phyloP scores from a whole-genome alignment of 352 stramenopile species.

The Globisporangium emineosum region DNA sequence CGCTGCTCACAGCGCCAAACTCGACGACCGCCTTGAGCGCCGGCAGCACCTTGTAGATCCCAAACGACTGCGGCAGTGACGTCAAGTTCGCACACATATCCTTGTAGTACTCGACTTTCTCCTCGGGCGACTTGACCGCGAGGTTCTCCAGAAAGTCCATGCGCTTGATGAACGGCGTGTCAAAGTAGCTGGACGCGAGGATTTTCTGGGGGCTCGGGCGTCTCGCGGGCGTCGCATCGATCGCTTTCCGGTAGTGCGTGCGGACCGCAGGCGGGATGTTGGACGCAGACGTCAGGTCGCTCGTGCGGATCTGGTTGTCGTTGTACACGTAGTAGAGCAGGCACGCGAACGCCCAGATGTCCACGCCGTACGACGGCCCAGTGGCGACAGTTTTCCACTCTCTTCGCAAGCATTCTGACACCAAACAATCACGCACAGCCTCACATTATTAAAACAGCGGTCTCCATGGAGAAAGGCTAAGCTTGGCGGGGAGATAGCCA shows the following conservation, averaged over 20 bases:
- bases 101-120: slow-evolving; percentile 95
- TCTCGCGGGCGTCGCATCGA: slow-evolving; percentile 57
- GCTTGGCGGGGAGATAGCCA: not conserved
- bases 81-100: slow-evolving; percentile 78
- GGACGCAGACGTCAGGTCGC: slow-evolving; percentile 49
- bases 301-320: slow-evolving; percentile 53
- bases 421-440: not conserved
- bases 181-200: slow-evolving; percentile 88
- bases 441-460: not conserved
- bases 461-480: not conserved
- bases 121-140: slow-evolving; percentile 89
- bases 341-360: slow-evolving; percentile 78
- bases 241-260: slow-evolving; percentile 78
- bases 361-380: slow-evolving; percentile 49
- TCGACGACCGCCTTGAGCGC: slow-evolving; percentile 82
- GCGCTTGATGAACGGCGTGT: slow-evolving; percentile 91
- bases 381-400: slow-evolving; percentile 67
- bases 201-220: slow-evolving; percentile 86
- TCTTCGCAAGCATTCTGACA: slow-evolving; percentile 71
- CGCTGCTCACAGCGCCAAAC: slow-evolving; percentile 54
- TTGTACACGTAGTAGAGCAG: slow-evolving; percentile 81
- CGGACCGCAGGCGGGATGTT: slow-evolving; percentile 69
- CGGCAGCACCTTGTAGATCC: slow-evolving; percentile 85
- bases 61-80: slow-evolving; percentile 65
- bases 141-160: slow-evolving; percentile 94